phyloP scores from a whole-genome alignment of 2,329 filamentous ascomycete genomes.

The Myotisia sp. region DNA sequence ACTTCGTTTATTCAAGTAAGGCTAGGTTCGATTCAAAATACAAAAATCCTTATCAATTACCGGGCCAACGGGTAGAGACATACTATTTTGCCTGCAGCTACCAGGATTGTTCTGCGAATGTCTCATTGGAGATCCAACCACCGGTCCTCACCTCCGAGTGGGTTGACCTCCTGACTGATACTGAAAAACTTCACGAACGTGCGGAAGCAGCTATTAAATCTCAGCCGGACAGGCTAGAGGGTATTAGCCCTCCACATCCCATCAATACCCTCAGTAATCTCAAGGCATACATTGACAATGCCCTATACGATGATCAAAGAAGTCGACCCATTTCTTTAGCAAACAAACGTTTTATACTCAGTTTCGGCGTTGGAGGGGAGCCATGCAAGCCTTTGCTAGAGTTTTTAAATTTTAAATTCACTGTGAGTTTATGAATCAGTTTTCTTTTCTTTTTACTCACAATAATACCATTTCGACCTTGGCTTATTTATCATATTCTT shows the following conservation, averaged over 20 bases:
- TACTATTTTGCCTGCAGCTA: constrained; percentile 47
- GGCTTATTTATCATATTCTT: background rate
- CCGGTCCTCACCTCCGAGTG: constrained; percentile 39
- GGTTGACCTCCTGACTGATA: constrained; percentile 40
- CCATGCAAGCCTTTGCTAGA: constrained; percentile 43
- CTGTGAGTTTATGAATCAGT: constrained; percentile 24
- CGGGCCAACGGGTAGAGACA: constrained; percentile 28
- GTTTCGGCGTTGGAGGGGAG: constrained; percentile 43
- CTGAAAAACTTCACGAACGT: constrained; percentile 37
- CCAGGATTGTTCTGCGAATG: constrained; percentile 38
- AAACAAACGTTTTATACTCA: constrained; percentile 51
- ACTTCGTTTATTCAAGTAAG: constrained; percentile 37
- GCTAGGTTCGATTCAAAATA: constrained; percentile 16
- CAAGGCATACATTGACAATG: constrained; percentile 46
- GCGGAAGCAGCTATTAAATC: constrained; percentile 38
- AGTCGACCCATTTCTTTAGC: constrained; percentile 42
- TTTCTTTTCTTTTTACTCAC: constrained; percentile 5
- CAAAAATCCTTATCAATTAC: constrained; percentile 10
- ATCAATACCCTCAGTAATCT: constrained; percentile 44
- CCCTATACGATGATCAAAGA: constrained; percentile 36
- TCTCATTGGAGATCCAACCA: constrained; percentile 38
- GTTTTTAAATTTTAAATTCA: constrained; percentile 42
- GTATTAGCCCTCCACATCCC: constrained; percentile 37
- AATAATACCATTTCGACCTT: background rate
- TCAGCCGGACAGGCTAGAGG: constrained; percentile 41